phyloP scores from a whole-genome alignment of 345 rosid genomes.

The Adansonia digitata region DNA sequence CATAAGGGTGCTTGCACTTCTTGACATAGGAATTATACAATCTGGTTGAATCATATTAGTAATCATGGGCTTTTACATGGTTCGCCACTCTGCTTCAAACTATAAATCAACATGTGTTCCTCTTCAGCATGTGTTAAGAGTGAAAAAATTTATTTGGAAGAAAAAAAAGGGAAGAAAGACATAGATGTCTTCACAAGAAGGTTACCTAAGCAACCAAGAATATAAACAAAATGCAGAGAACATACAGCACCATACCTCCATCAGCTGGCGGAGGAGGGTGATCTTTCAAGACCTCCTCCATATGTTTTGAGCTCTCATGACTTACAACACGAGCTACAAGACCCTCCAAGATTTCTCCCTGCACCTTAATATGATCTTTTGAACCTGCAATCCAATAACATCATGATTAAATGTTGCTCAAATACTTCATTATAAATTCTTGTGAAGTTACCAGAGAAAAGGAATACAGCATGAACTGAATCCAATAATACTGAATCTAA shows the following conservation, averaged over 20 bases:
- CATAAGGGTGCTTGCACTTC: neutral
- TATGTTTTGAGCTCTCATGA: constrained; percentile 65
- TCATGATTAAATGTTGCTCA: constrained; percentile 6
- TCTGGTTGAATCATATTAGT: neutral
- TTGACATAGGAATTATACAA: neutral
- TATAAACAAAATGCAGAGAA: constrained; percentile 2
- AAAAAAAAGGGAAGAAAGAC: neutral
- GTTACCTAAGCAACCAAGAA: neutral
- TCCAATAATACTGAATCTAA: neutral
- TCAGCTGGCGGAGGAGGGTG: constrained; percentile 57
- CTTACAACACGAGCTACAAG: constrained; percentile 95
- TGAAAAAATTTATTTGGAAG: neutral
- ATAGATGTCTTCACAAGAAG: neutral
- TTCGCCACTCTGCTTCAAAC: constrained; percentile 3
- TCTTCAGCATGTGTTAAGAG: neutral
- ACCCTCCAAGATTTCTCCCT: constrained; percentile 97
- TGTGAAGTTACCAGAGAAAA: neutral
- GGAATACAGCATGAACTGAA: neutral
- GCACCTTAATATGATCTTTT: constrained; percentile 71
- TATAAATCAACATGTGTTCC: neutral
- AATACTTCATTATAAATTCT: constrained; percentile 3
- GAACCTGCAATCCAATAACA: constrained; percentile 48
- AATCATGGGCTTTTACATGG: neutral
- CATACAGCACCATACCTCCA: constrained; percentile 46
- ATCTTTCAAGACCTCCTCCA: constrained; percentile 69